A percentile compares a stretch with the other conserved stretches of the same genome.
Evolutionary conservation across 176 grass and related monocot species (phyloP).

Genomic region (Puya raimondii): DNA sequence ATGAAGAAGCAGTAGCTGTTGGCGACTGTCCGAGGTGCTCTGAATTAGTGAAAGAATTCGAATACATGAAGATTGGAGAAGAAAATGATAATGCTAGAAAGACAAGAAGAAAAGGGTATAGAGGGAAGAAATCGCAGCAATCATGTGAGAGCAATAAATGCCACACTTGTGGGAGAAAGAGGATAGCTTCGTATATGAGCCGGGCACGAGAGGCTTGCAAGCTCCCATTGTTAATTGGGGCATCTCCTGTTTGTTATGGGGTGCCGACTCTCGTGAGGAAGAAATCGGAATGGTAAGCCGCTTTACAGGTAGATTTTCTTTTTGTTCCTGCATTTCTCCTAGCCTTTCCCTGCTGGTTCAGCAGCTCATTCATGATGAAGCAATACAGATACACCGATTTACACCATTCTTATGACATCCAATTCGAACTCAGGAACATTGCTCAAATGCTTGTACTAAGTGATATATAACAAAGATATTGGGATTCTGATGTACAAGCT

Average conservation of each 20-base stretch:
- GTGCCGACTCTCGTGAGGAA: constrained; percentile 62
- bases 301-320: neutral
- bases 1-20: constrained; percentile 14
- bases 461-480: too few species aligned
- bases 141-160: constrained; percentile 14
- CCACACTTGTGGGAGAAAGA: constrained; percentile 31
- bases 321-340: neutral
- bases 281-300: constrained; percentile 16
- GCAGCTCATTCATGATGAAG: too few species aligned
- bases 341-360: neutral
- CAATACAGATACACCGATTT: too few species aligned
- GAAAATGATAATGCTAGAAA: constrained; percentile 3
- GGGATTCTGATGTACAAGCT: too few species aligned
- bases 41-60: constrained; percentile 26
- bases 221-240: constrained; percentile 54
- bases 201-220: constrained; percentile 65
- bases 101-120: constrained; percentile 33
- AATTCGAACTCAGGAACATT: too few species aligned
- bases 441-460: too few species aligned
- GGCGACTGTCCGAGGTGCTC: constrained; percentile 34
- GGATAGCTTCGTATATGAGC: constrained; percentile 53
- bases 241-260: constrained; percentile 86
- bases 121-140: constrained; percentile 12
- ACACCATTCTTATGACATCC: too few species aligned
- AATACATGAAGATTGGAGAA: constrained; percentile 35